Evolutionary conservation across 306 rosid genomes (phyloP), one percentile per base, ranked within the genome.

Genomic region (Corylus americana): DNA sequence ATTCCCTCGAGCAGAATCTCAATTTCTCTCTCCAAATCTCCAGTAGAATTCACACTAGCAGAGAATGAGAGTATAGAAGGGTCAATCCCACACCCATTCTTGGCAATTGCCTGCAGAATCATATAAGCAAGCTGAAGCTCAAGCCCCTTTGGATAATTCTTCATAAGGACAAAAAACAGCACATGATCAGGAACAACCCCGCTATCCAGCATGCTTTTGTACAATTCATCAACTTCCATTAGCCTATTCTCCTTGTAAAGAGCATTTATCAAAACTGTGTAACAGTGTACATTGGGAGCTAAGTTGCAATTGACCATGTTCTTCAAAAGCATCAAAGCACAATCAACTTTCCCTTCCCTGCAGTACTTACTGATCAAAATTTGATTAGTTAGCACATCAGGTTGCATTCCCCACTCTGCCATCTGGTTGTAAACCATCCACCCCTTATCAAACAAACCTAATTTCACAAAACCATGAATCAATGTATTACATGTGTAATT

Each of bases 111-210:
- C 75, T 31, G 81, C 76, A 87, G 78, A 70, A 82, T 55, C 71
- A 62, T 47, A 45, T 73, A 58, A 67, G 90, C 86, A 69, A 84
- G 84, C 47, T 77, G 72, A 79, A 87, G 78, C 72, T 79, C 75
- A 53, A 68, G 76, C 16, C 70, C 86, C 77, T 55, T 75, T 4
- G 84, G 84, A n/a, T 54, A 76, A 49, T 51, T 69, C 74, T 79
- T 87, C 73, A 39, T 73, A 45, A 82, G 83, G 39, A 73, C 75
- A 11, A 87, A 74, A 74, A 78, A 87, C 44, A 87, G 74, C 55
- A 87, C 84, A 50, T 84, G 90, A 79, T 87, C 90, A 79, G 90
- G 90, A 74, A 82, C 45, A 71, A 81, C 82, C 61, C 83, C 86
- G 8, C 42, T 76, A 42, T 73, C 79, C 63, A 84, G 37, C 80